Conservation (phyloP, 352 stramenopile species). For the Pythium scleroteichum region DNA sequence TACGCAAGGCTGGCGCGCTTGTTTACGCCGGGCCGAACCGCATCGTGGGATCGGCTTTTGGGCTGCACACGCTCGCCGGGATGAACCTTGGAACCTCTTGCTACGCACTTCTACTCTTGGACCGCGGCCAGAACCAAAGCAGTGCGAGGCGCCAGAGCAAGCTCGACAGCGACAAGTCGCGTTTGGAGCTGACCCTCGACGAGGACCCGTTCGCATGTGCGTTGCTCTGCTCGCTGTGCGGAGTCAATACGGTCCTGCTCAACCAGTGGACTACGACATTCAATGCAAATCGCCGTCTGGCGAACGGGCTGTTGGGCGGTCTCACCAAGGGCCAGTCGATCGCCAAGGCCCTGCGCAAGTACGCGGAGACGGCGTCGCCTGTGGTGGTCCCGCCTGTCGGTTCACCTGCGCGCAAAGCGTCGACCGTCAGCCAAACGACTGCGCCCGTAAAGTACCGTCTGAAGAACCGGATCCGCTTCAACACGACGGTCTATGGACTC, state of each 20-base stretch:
- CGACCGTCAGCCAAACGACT: background rate
- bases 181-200: slow-evolving; percentile 61
- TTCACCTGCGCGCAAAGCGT: slow-evolving; percentile 1
- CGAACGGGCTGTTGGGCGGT: slow-evolving; percentile 46
- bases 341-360: slow-evolving; percentile 61
- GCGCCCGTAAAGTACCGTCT: slow-evolving; percentile 28
- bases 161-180: slow-evolving; percentile 76
- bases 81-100: slow-evolving; percentile 71
- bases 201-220: slow-evolving; percentile 60
- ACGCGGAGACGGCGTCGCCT: slow-evolving; percentile 37
- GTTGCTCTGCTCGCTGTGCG: slow-evolving; percentile 73
- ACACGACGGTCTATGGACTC: slow-evolving; percentile 68
- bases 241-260: slow-evolving; percentile 69
- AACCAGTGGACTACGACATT: slow-evolving; percentile 87
- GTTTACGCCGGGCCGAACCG: slow-evolving; percentile 77
- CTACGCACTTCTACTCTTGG: slow-evolving; percentile 69
- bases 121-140: slow-evolving; percentile 76
- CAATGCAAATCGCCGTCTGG: slow-evolving; percentile 64
- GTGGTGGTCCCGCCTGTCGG: background rate
- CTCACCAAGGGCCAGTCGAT: slow-evolving; percentile 57
- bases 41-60: slow-evolving; percentile 52
- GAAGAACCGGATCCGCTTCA: slow-evolving; percentile 77
- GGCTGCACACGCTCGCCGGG: slow-evolving; percentile 44
- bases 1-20: slow-evolving; percentile 53
- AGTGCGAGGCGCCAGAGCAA: slow-evolving; percentile 86